Evolutionary conservation across 2,329 filamentous ascomycete genomes (phyloP).

Genomic region (Pochonia chlamydosporia): DNA sequence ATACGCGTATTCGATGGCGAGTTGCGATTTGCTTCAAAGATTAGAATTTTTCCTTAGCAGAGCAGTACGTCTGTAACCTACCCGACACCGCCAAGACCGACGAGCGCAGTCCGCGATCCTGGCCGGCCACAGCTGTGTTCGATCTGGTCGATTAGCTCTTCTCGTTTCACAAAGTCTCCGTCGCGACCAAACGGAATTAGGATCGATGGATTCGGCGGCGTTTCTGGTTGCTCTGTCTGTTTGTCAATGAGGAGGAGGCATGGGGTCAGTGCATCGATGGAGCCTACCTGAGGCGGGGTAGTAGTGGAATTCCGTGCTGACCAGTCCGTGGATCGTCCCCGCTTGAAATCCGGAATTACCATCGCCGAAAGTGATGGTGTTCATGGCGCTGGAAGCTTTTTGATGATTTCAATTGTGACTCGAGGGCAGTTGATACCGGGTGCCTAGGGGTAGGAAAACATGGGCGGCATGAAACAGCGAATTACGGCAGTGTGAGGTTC

Average conservation of each 20-base stretch:
- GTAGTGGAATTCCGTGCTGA: neutral
- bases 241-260: neutral
- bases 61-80: conserved; percentile 1
- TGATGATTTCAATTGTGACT: too few species aligned
- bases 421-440: too few species aligned
- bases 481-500: too few species aligned
- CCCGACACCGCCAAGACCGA: conserved; percentile 13
- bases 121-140: conserved; percentile 18
- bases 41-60: neutral
- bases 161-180: conserved; percentile 20
- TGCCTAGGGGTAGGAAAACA: too few species aligned
- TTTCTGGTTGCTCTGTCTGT: conserved; percentile 10
- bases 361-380: neutral
- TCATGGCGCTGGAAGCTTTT: neutral
- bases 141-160: conserved; percentile 17
- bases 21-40: conserved; percentile 17
- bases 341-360: neutral
- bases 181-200: conserved; percentile 22
- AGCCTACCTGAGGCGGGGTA: neutral
- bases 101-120: conserved; percentile 7
- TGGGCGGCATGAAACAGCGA: too few species aligned
- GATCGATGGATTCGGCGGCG: conserved; percentile 15
- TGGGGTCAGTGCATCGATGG: neutral
- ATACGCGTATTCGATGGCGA: conserved; percentile 31
- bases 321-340: neutral